A percentile compares a stretch with the other conserved stretches of the same genome.
Evolutionary conservation across 2,329 filamentous ascomycete species (phyloP).

Genomic region (Emmonsiellopsis sp.): DNA sequence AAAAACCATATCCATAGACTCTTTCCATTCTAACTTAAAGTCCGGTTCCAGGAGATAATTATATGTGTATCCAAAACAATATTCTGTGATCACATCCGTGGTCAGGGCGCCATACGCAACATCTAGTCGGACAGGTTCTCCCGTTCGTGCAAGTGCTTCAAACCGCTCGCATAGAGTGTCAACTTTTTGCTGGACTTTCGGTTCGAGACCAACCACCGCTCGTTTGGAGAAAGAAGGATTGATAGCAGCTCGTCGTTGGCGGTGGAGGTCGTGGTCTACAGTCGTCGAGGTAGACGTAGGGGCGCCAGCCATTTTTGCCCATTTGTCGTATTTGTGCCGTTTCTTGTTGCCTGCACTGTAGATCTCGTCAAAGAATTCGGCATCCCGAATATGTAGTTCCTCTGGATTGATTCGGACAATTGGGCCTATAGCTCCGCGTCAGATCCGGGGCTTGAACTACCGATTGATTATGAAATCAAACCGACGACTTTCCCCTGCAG

Average conservation of each 20-base stretch:
- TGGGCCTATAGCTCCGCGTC: constrained; percentile 9
- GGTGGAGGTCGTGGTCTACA: constrained; percentile 27
- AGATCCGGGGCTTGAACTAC: background rate
- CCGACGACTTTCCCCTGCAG: too few relatives aligned
- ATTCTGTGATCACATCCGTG: constrained; percentile 32
- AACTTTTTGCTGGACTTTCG: constrained; percentile 20
- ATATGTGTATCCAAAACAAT: constrained; percentile 13
- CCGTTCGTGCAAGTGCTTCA: background rate
- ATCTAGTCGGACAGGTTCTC: constrained; percentile 9
- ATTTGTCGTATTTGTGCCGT: constrained; percentile 10
- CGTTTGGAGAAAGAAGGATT: constrained; percentile 33
- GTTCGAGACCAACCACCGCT: constrained; percentile 25
- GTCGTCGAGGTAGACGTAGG: constrained; percentile 17
- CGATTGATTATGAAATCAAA: background rate
- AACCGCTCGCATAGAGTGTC: constrained; percentile 2
- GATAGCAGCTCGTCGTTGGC: constrained; percentile 26
- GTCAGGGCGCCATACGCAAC: constrained; percentile 25
- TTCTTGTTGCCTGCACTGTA: constrained; percentile 11
- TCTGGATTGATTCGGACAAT: constrained; percentile 20
- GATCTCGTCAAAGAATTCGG: constrained; percentile 18
- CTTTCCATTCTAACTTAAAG: background rate
- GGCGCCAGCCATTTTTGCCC: constrained; percentile 4
- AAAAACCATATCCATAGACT: background rate
- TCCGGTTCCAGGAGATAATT: background rate
- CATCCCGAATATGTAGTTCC: constrained; percentile 19